Percentiles rank a stretch among this genome's conserved stretches.
phyloP scores from a whole-genome alignment of 768 basidiomycete species.

The Mycena pura region DNA sequence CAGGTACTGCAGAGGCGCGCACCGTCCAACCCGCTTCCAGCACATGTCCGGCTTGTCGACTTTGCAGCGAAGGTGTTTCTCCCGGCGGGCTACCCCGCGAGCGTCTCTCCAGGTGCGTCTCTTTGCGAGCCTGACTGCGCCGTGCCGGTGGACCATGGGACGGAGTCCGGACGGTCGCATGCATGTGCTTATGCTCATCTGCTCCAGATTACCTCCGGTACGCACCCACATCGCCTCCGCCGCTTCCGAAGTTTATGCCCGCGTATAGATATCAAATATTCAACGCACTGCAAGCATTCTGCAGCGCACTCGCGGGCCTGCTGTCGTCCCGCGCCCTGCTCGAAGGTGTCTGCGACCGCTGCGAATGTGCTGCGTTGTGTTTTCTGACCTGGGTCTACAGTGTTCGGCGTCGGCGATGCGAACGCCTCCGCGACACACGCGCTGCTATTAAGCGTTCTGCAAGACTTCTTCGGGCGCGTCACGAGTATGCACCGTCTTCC shows the following conservation, averaged over 20 bases:
- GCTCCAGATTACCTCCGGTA: constrained; percentile 61
- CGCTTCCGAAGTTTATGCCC: constrained; percentile 11
- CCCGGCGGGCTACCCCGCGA: constrained; percentile 66
- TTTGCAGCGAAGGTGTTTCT: constrained; percentile 59
- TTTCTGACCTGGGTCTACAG: constrained; percentile 35
- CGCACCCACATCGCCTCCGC: constrained; percentile 22
- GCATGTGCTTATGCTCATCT: too few relatives aligned
- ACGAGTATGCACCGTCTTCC: constrained; percentile 53
- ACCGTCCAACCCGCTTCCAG: neutral
- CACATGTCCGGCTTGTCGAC: constrained; percentile 20
- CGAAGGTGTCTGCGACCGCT: constrained; percentile 54
- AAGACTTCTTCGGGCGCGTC: constrained; percentile 67
- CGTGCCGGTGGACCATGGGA: too few relatives aligned
- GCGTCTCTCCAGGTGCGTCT: constrained; percentile 66
- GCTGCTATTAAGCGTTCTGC: constrained; percentile 66
- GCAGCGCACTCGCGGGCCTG: constrained; percentile 67
- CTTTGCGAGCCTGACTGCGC: too few relatives aligned
- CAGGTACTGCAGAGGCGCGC: neutral
- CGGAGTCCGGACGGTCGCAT: too few relatives aligned
- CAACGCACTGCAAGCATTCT: constrained; percentile 74
- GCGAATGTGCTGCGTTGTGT: neutral
- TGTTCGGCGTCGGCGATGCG: constrained; percentile 74
- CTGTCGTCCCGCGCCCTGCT: constrained; percentile 71
- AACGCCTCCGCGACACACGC: constrained; percentile 72
- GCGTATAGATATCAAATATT: constrained; percentile 65